phyloP scores from a whole-genome alignment of 2,329 filamentous ascomycete genomes.

The Diaporthe longicolla region DNA sequence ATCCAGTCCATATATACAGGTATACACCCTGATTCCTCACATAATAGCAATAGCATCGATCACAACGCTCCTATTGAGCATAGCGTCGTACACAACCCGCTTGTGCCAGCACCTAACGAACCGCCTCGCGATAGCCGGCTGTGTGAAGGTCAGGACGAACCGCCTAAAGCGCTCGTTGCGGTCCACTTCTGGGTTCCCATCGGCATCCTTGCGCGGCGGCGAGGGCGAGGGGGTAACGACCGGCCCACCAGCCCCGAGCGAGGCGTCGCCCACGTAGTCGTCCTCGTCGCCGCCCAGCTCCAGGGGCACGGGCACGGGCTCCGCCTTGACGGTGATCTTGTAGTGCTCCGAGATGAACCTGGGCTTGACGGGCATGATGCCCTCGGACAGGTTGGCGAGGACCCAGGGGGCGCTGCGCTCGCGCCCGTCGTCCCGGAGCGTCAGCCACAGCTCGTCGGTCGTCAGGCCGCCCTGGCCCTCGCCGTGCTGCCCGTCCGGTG shows the following conservation, averaged over 20 bases:
- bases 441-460: slow-evolving; percentile 51
- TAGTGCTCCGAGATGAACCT: slow-evolving; percentile 1
- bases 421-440: slow-evolving; percentile 59
- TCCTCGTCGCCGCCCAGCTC: slow-evolving; percentile 23
- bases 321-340: slow-evolving; percentile 31
- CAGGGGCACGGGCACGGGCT: slow-evolving; percentile 44
- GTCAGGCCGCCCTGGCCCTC: slow-evolving; percentile 49
- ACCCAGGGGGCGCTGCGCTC: slow-evolving; percentile 58
- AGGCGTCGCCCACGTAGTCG: neutral
- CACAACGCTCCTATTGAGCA: slow-evolving; percentile 44
- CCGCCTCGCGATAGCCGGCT: slow-evolving; percentile 66
- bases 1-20: neutral
- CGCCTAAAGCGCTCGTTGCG: slow-evolving; percentile 56
- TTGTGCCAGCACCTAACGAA: slow-evolving; percentile 63
- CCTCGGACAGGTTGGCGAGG: slow-evolving; percentile 46
- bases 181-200: slow-evolving; percentile 47
- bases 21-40: slow-evolving; percentile 1
- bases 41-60: slow-evolving; percentile 49
- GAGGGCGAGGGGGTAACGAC: neutral
- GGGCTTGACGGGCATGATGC: slow-evolving; percentile 43
- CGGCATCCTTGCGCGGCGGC: neutral
- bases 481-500: slow-evolving; percentile 48
- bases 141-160: slow-evolving; percentile 70
- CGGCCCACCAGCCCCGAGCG: neutral
- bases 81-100: slow-evolving; percentile 50